Conservation (phyloP, 768 basidiomycete genomes). For the Russula foetens region DNA sequence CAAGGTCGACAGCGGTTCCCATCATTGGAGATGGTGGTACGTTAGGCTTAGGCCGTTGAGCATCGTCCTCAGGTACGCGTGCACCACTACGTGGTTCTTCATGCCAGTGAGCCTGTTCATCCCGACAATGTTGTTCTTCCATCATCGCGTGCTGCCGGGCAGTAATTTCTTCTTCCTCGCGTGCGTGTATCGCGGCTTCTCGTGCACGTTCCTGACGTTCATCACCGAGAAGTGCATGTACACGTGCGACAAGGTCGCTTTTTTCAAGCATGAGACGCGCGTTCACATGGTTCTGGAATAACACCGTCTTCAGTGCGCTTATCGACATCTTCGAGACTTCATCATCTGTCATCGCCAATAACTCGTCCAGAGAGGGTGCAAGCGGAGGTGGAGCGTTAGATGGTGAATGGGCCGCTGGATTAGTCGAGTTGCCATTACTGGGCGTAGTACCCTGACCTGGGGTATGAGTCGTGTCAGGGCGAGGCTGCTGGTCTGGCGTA, state of each 20-base stretch:
- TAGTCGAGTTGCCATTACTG: background rate
- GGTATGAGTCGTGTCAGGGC: background rate
- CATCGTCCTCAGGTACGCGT: background rate
- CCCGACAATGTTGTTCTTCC: conserved; percentile 26
- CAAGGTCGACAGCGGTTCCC: conserved; percentile 30
- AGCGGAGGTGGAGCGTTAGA: conserved; percentile 17
- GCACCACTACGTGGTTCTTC: background rate
- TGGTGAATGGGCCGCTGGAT: background rate
- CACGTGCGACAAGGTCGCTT: conserved; percentile 69
- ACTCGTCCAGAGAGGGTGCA: conserved; percentile 56
- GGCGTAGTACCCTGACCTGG: conserved; percentile 1
- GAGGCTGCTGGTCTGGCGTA: background rate
- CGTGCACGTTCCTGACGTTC: conserved; percentile 49
- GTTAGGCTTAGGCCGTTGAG: conserved; percentile 16
- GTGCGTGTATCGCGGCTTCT: conserved; percentile 33
- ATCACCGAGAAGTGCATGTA: conserved; percentile 52
- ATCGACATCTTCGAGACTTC: conserved; percentile 58
- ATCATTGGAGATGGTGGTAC: conserved; percentile 24
- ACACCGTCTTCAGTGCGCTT: conserved; percentile 62
- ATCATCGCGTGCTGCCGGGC: conserved; percentile 17
- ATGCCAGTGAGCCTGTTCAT: conserved; percentile 22
- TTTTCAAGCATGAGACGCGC: conserved; percentile 74
- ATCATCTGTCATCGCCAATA: conserved; percentile 53
- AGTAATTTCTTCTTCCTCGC: conserved; percentile 22
- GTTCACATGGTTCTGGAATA: conserved; percentile 73